A percentile compares a stretch with the other conserved stretches of the same genome.
phyloP scores from a whole-genome alignment of 1,284 basidiomycete genomes.

The Grifola frondosa region DNA sequence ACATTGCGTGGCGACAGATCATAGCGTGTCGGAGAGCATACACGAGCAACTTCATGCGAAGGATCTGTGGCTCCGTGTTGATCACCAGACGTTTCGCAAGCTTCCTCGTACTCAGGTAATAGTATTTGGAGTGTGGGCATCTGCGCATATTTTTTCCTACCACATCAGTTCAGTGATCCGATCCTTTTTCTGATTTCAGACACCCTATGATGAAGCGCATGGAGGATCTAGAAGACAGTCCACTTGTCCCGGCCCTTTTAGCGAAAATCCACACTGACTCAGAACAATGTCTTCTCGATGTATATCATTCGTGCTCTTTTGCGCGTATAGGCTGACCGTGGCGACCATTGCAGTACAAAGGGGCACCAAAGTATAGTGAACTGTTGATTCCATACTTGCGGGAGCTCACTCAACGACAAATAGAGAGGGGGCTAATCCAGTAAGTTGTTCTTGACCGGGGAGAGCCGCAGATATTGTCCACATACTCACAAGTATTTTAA shows the following conservation, averaged over 20 bases:
- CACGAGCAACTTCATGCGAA: slow-evolving; percentile 30
- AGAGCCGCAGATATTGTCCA: not conserved
- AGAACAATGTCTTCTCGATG: slow-evolving; percentile 33
- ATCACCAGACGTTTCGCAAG: slow-evolving; percentile 44
- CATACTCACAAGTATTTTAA: not conserved
- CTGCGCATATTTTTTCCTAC: not conserved
- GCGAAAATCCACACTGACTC: slow-evolving; percentile 37
- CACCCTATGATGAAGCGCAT: slow-evolving; percentile 39
- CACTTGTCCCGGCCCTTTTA: slow-evolving; percentile 38
- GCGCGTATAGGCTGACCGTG: not conserved
- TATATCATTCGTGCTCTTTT: slow-evolving; percentile 11
- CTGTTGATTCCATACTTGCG: slow-evolving; percentile 38
- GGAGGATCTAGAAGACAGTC: slow-evolving; percentile 36
- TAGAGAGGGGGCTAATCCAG: slow-evolving; percentile 37
- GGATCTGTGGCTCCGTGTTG: slow-evolving; percentile 36
- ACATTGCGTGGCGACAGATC: slow-evolving; percentile 20
- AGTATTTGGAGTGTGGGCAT: slow-evolving; percentile 39
- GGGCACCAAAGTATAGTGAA: slow-evolving; percentile 32
- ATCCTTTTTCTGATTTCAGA: slow-evolving; percentile 11
- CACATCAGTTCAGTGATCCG: not conserved
- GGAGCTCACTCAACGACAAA: slow-evolving; percentile 36
- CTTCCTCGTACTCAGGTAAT: slow-evolving; percentile 38
- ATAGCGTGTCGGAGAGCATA: slow-evolving; percentile 26
- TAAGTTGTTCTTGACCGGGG: slow-evolving; percentile 8
- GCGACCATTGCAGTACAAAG: slow-evolving; percentile 38